Evolutionary conservation across 1,284 basidiomycete genomes (phyloP).

Genomic region (Ganoderma boninense): DNA sequence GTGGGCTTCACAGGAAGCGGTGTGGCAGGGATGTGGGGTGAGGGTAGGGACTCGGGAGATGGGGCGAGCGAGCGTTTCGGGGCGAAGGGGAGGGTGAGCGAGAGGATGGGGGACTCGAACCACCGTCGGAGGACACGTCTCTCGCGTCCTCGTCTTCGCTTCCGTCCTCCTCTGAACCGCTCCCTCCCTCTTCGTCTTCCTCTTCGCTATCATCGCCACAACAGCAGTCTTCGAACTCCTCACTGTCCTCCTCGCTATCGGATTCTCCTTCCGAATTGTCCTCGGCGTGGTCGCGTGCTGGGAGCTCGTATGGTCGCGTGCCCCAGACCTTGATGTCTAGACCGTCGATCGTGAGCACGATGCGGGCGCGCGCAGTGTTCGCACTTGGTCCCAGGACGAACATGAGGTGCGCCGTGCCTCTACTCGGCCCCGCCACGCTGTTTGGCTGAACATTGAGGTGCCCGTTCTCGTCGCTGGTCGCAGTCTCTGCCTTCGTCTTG

Average conservation of each 20-base stretch:
- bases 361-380: conserved; percentile 62
- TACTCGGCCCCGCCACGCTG: neutral
- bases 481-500: conserved; percentile 13
- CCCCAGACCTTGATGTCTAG: conserved; percentile 68
- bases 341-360: conserved; percentile 70
- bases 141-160: conserved; percentile 29
- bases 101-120: conserved; percentile 35
- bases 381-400: conserved; percentile 72
- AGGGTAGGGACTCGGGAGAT: conserved; percentile 23
- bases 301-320: conserved; percentile 43
- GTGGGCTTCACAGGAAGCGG: conserved; percentile 14
- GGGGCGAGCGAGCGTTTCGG: conserved; percentile 29
- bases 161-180: conserved; percentile 34
- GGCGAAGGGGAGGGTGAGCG: conserved; percentile 35
- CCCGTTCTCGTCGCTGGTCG: conserved; percentile 8
- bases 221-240: conserved; percentile 34
- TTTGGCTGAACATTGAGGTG: conserved; percentile 4
- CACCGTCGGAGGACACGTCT: conserved; percentile 29
- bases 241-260: conserved; percentile 36
- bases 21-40: conserved; percentile 8
- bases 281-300: conserved; percentile 29
- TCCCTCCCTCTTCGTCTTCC: conserved; percentile 31
- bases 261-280: conserved; percentile 29
- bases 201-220: conserved; percentile 25
- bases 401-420: conserved; percentile 56